Evolutionary conservation across 2,329 filamentous ascomycete genomes (phyloP).

Genomic region (Xylariales sp.): DNA sequence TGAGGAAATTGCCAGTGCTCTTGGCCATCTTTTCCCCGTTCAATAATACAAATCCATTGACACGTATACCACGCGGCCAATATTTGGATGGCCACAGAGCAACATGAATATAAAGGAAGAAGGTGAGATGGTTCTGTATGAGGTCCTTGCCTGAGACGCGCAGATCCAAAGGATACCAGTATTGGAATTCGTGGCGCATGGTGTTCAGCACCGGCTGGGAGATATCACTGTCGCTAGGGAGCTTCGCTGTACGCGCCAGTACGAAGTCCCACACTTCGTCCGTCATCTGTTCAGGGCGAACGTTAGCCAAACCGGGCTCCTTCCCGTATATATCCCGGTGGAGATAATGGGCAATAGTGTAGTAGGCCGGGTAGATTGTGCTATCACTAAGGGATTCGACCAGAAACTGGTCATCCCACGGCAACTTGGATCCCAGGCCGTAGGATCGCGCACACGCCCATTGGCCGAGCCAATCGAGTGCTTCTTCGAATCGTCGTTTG

Average conservation of each 20-base stretch:
- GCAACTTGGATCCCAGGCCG: slow-evolving; percentile 19
- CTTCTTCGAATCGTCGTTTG: slow-evolving; percentile 14
- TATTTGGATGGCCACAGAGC: slow-evolving; percentile 79
- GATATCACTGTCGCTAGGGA: slow-evolving; percentile 1
- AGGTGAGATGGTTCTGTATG: slow-evolving; percentile 87
- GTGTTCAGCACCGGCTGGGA: slow-evolving; percentile 47
- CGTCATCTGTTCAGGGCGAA: slow-evolving; percentile 13
- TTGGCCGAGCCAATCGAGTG: slow-evolving; percentile 22
- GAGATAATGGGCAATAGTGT: slow-evolving; percentile 22
- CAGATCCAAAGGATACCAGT: slow-evolving; percentile 34
- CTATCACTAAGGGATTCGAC: slow-evolving; percentile 24
- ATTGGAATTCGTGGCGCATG: slow-evolving; percentile 27
- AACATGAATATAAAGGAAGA: slow-evolving; percentile 93
- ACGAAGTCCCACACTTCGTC: slow-evolving; percentile 15
- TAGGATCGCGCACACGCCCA: slow-evolving; percentile 18
- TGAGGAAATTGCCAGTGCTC: slow-evolving; percentile 97
- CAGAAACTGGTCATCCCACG: slow-evolving; percentile 13
- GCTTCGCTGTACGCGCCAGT: not conserved
- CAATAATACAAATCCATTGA: slow-evolving; percentile 92
- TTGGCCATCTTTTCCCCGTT: slow-evolving; percentile 99
- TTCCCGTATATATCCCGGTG: slow-evolving; percentile 20
- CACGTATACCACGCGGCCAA: slow-evolving; percentile 87
- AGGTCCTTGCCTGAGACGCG: slow-evolving; percentile 88
- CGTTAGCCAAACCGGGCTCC: not conserved
- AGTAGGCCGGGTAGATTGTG: slow-evolving; percentile 26